Base-by-base conservation (phyloP, 768 basidiomycete species). In the Mrakia blollopis region DNA sequence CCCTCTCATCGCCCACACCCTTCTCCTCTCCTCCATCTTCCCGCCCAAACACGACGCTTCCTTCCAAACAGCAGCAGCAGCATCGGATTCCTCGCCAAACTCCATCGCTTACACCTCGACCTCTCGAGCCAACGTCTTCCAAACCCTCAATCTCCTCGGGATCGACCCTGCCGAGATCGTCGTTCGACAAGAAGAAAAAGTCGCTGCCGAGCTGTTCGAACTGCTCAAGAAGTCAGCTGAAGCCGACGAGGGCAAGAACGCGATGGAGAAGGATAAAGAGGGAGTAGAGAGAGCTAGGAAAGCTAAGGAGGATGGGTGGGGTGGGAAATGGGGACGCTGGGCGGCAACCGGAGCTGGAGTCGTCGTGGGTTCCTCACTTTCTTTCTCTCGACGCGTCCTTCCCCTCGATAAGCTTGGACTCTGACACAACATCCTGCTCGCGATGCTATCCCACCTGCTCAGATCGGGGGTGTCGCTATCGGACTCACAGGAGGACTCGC, bases 401-500 rank as follows among this genome's bases (percentile, higher is more conserved):
- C 37, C 14, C 9, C 2, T 50, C 47, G 18, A 50, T 18, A 18
- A 52, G 16, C 32, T 47, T n/a, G 60, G 7, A 47, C 35, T 10
- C 35, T 25, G 62, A 10, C 21, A 8, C 32, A 3, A 18, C 13
- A 18, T 4, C 57, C 18, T 39, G 52, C 35, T 10, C 41, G 41
- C 39, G 47, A 52, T 30, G 47, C 18, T 62, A 10, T 4, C 50
- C 23, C 4, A n/a, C 32, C 21, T 23, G 10, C 30, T n/a, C 60
- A 78, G 79, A 74, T 82, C 5, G 85, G 85, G 4, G 83, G 84
- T 8, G 82, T 85, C 14, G 80, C 84, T 5, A 81, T 85, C 30
- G 85, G 85, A 14, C 79, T 85, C 3, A 85, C 85, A 3, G 85
- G 84, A 2, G 85, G 85, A 2, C 79, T 85, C 1, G 85, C 85